These are phyloP conservation scores for Calcarisporium arbuscula DNA, from an alignment of 2,329 filamentous ascomycete genomes.

Conservation along the genomic window DNA sequence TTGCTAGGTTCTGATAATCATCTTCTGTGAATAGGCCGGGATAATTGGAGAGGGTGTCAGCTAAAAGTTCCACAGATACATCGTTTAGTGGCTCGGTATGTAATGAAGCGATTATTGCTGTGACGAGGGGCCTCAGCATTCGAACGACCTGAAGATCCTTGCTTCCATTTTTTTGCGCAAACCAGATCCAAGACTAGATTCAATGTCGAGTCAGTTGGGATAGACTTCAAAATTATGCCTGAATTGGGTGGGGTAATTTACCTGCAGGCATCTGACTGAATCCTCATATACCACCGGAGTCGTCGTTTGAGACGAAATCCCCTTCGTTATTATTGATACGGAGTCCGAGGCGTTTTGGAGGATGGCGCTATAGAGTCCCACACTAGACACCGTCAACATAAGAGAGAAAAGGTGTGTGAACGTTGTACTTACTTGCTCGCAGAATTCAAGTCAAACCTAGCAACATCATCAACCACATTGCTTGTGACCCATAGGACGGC, in stretches of 20 bases:
- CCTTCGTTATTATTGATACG: slow-evolving; percentile 31
- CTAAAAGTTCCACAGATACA: slow-evolving; percentile 56
- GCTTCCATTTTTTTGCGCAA: slow-evolving; percentile 59
- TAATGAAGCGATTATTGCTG: slow-evolving; percentile 55
- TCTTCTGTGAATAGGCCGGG: slow-evolving; percentile 53
- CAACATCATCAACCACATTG: slow-evolving; percentile 28
- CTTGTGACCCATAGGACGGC: slow-evolving; percentile 57
- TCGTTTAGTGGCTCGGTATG: slow-evolving; percentile 52
- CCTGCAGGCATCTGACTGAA: slow-evolving; percentile 56
- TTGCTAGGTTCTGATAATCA: slow-evolving; percentile 51
- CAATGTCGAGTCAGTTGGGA: background rate
- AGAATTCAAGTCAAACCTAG: slow-evolving; percentile 57
- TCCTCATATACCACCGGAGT: slow-evolving; percentile 40
- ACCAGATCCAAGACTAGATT: slow-evolving; percentile 63
- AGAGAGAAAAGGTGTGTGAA: slow-evolving; percentile 12
- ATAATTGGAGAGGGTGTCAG: slow-evolving; percentile 59
- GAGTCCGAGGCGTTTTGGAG: slow-evolving; percentile 35
- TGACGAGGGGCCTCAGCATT: slow-evolving; percentile 53
- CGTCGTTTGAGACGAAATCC: slow-evolving; percentile 24
- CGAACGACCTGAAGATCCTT: slow-evolving; percentile 51
- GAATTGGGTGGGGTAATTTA: slow-evolving; percentile 32
- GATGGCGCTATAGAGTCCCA: slow-evolving; percentile 32
- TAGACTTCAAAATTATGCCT: background rate
- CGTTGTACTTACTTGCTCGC: slow-evolving; percentile 43
- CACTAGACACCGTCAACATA: slow-evolving; percentile 21